Conservation (phyloP, 2,329 filamentous ascomycete genomes). For the Colletotrichum euphorbiae region DNA sequence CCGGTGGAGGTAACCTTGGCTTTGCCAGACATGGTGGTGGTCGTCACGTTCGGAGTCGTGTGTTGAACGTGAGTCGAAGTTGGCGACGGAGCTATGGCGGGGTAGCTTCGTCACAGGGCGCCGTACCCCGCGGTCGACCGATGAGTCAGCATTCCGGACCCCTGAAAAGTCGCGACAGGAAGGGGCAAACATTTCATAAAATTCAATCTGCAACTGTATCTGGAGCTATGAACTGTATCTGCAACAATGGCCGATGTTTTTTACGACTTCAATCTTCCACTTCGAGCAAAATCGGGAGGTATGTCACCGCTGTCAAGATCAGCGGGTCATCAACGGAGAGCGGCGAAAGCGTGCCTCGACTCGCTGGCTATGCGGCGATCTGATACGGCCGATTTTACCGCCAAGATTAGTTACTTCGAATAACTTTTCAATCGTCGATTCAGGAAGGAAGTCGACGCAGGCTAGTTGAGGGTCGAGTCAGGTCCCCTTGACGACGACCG, state of each 20-base stretch:
- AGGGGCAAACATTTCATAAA: too few relatives aligned
- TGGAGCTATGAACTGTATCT: too few relatives aligned
- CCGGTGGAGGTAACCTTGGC: conserved; percentile 56
- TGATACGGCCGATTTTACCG: conserved; percentile 4
- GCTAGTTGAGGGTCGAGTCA: background rate
- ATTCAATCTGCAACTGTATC: too few relatives aligned
- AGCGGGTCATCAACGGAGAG: background rate
- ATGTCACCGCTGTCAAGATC: background rate
- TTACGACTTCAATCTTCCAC: too few relatives aligned
- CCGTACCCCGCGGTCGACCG: background rate
- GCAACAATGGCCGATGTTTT: too few relatives aligned
- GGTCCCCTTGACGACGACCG: background rate
- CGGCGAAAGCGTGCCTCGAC: background rate
- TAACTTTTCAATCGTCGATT: too few relatives aligned
- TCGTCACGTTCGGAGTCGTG: background rate
- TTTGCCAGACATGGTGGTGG: conserved; percentile 15
- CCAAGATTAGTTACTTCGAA: background rate
- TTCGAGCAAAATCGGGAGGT: too few relatives aligned
- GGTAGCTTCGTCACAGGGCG: conserved; percentile 2
- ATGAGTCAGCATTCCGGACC: background rate
- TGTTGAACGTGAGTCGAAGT: conserved; percentile 2
- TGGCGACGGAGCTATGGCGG: conserved; percentile 11
- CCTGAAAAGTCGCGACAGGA: too few relatives aligned
- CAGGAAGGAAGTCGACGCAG: background rate
- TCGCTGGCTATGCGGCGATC: conserved; percentile 1